Evolutionary conservation across 306 rosid species (phyloP).

Genomic region (Styphnolobium japonicum): DNA sequence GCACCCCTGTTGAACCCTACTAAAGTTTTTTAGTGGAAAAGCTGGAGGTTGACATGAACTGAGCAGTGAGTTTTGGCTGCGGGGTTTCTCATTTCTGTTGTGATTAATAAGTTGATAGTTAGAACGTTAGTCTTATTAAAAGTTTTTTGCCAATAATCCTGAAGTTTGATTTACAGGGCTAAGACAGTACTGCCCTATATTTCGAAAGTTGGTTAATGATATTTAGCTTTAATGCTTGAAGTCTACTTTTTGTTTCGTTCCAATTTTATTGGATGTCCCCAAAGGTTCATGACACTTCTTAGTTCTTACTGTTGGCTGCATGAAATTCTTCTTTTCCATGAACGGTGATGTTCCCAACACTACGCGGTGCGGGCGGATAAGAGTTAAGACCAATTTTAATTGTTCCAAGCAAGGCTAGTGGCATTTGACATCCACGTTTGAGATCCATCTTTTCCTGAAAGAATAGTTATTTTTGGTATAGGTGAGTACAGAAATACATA

Average conservation of each 20-base stretch:
- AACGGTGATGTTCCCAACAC: not conserved
- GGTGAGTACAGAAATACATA: too few relatives aligned
- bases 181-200: constrained; percentile 23
- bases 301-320: not conserved
- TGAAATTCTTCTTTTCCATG: not conserved
- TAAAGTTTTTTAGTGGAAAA: constrained; percentile 23
- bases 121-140: constrained; percentile 32
- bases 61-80: constrained; percentile 26
- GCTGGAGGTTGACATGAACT: constrained; percentile 19
- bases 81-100: constrained; percentile 29
- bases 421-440: not conserved
- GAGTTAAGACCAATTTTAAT: too few relatives aligned
- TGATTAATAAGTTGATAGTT: constrained; percentile 46
- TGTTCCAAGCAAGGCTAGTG: too few relatives aligned
- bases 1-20: constrained; percentile 86
- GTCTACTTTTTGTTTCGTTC: constrained; percentile 7
- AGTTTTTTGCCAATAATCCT: constrained; percentile 47
- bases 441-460: too few relatives aligned
- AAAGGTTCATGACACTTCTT: not conserved
- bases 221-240: constrained; percentile 6
- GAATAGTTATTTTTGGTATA: too few relatives aligned
- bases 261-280: not conserved
- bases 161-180: constrained; percentile 47
- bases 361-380: not conserved
- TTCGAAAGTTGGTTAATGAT: constrained; percentile 1